Percentiles rank a stretch among this genome's conserved stretches.
These are phyloP conservation scores for Hibiscus trionum DNA, from an alignment of 345 rosid genomes.

Conservation along the genomic window DNA sequence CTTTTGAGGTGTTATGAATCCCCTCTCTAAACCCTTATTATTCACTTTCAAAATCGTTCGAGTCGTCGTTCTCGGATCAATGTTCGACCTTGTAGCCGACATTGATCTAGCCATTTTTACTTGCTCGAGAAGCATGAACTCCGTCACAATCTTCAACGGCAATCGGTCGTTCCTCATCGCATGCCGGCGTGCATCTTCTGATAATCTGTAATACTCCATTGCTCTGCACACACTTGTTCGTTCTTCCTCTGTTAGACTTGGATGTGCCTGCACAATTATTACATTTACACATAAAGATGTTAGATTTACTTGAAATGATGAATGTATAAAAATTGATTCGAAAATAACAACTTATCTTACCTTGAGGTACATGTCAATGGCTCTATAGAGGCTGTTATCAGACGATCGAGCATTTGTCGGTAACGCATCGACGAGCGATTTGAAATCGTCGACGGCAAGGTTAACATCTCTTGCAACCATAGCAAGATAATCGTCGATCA, in stretches of 20 bases:
- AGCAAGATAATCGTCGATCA: conserved; percentile 41
- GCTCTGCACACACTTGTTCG: conserved; percentile 31
- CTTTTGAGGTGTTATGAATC: conserved; percentile 10
- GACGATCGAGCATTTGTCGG: conserved; percentile 32
- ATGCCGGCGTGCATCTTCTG: conserved; percentile 41
- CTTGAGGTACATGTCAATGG: conserved; percentile 52
- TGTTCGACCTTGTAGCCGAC: conserved; percentile 17
- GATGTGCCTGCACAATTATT: conserved; percentile 35
- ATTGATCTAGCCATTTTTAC: conserved; percentile 30
- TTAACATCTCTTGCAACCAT: conserved; percentile 36
- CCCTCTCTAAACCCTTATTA: conserved; percentile 15
- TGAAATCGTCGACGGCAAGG: conserved; percentile 28
- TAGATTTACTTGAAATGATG: background rate
- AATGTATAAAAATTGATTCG: background rate
- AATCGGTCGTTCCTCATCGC: conserved; percentile 33
- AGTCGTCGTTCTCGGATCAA: conserved; percentile 21
- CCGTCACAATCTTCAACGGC: conserved; percentile 22
- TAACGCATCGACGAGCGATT: conserved; percentile 28
- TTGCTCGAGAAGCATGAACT: conserved; percentile 41
- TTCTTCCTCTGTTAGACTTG: conserved; percentile 39
- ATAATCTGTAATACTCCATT: conserved; percentile 39
- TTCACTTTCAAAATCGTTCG: conserved; percentile 22
- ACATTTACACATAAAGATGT: too few species aligned
- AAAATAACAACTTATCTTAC: conserved; percentile 13
- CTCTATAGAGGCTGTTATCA: conserved; percentile 39